Conservation (phyloP, 352 stramenopile genomes). For the Blastocystis sp. region DNA sequence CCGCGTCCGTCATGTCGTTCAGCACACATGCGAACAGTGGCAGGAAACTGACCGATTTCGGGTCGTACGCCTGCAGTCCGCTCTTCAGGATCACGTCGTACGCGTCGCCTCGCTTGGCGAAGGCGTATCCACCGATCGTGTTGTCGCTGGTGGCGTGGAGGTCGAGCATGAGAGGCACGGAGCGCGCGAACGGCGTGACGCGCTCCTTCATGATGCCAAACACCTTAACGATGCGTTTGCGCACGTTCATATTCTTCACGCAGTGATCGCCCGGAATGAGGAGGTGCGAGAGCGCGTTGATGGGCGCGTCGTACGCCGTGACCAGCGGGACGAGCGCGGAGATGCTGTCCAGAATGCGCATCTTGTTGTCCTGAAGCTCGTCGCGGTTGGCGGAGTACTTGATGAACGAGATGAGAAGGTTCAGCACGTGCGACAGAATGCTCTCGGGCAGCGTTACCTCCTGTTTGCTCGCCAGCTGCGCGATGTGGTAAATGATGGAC, state of each 20-base stretch:
- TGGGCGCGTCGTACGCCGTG: not conserved
- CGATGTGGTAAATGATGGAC: slow-evolving; percentile 45
- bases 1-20: slow-evolving; percentile 9
- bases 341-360: slow-evolving; percentile 20
- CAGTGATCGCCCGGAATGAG: slow-evolving; percentile 36
- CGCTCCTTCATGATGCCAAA: not conserved
- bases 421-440: not conserved
- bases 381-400: slow-evolving; percentile 10
- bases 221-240: not conserved
- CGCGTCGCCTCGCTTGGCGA: slow-evolving; percentile 40
- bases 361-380: slow-evolving; percentile 1
- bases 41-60: not conserved
- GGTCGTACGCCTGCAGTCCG: not conserved
- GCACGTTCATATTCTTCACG: not conserved
- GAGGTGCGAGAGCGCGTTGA: not conserved
- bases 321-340: slow-evolving; percentile 41
- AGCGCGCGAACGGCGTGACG: not conserved
- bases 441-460: not conserved
- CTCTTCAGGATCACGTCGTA: slow-evolving; percentile 33
- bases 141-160: slow-evolving; percentile 27
- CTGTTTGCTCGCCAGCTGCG: not conserved
- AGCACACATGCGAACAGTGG: slow-evolving; percentile 29
- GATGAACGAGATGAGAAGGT: slow-evolving; percentile 56
- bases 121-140: slow-evolving; percentile 25
- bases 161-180: not conserved